Evolutionary conservation across 2,329 filamentous ascomycete genomes (phyloP), one percentile per base, ranked within the genome.

Genomic region (Stagonosporopsis vannaccii): DNA sequence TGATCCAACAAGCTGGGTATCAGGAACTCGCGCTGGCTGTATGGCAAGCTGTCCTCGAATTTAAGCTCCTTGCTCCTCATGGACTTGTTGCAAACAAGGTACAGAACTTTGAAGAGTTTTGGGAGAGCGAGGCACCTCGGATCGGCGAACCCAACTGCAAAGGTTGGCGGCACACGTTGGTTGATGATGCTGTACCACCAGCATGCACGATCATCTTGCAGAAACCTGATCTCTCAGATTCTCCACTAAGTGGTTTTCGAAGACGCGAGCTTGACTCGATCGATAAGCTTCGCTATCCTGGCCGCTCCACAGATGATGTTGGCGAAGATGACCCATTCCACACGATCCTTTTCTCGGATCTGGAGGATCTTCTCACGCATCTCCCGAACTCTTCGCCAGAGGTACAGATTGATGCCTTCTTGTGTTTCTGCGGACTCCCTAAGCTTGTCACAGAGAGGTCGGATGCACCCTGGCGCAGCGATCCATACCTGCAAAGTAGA

Each of bases 41-140:
- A 5, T 97, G 94, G 92, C 94, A 98, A 76, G 90, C 87, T 6
- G 67, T 90, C 1, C 76, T 97, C 0, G 94, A 97, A 69, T 80
- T 89, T 48, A 86, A 85, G 17, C 84, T 92, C 56, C 86, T 86
- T 42, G 80, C 80, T 3, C 87, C 90, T n/a, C 80, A 80, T 5
- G 86, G 87, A 5, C 25, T 50, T 20, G 23, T 47, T 1, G 1
- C 23, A 0, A 45, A 62, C 19, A 39, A 36, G 2, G 2, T 61
- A 4, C 37, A 19, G 3, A 36, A 39, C 20, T 90, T 97, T 59
- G 79, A 84, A 43, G 82, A 87, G 2, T 97, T 95, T 61, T 98
- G 95, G 95, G 92, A 97, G 56, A 90, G 87, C 53, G 94, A 97
- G 69, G 82, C 86, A 0, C 80, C 90, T 0, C 85, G 94, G 6